Percentiles rank a stretch among this genome's conserved stretches.
These are phyloP conservation scores for Colletotrichum viniferum DNA, from an alignment of 2,329 filamentous ascomycete species.

Conservation along the genomic window DNA sequence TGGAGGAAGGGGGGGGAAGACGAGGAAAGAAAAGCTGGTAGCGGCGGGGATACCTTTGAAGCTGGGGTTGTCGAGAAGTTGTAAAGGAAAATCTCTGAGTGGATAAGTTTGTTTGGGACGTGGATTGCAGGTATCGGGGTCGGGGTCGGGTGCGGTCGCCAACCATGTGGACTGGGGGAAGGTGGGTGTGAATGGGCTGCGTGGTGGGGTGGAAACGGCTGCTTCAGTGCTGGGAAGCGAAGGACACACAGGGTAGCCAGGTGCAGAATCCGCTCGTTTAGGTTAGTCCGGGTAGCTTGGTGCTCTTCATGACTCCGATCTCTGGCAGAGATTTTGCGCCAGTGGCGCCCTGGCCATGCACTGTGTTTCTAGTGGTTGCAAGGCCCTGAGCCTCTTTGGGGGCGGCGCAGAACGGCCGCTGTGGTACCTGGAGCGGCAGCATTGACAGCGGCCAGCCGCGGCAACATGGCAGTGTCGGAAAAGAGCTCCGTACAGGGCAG, in stretches of 20 bases:
- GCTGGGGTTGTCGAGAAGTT: conserved; percentile 23
- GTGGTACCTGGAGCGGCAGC: neutral
- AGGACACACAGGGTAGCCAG: neutral
- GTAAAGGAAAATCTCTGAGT: conserved; percentile 23
- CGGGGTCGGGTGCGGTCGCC: conserved; percentile 18
- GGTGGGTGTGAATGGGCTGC: conserved; percentile 7
- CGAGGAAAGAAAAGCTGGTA: conserved; percentile 1
- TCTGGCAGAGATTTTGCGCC: conserved; percentile 12
- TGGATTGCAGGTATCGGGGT: conserved; percentile 14
- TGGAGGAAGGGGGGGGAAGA: neutral
- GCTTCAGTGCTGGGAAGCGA: neutral
- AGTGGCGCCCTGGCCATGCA: neutral
- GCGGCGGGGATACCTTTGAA: conserved; percentile 5
- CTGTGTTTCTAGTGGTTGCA: conserved; percentile 1
- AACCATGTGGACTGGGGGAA: conserved; percentile 8
- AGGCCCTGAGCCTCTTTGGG: conserved; percentile 2
- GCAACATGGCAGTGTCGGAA: neutral
- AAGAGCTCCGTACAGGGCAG: neutral
- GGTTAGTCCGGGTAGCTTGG: neutral
- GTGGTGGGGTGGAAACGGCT: neutral
- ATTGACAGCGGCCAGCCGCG: neutral
- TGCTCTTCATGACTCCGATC: conserved; percentile 13
- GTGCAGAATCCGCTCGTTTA: neutral
- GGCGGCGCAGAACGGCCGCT: neutral
- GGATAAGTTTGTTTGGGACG: conserved; percentile 21